Conservation (phyloP, 2,329 filamentous ascomycete genomes). For the Aspergillus eucalypticola region DNA sequence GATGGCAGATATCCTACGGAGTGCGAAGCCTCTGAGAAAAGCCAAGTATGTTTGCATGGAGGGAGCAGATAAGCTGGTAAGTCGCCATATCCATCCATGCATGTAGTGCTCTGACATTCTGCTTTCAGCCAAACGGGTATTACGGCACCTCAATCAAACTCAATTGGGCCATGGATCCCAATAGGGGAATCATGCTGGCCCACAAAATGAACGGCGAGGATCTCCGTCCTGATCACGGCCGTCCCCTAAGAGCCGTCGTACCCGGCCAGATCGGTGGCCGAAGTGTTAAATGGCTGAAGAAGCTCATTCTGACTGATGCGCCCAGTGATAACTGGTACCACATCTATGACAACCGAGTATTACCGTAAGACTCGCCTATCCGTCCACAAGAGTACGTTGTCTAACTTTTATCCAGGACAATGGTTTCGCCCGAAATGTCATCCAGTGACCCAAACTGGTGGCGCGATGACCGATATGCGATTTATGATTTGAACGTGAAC, state of each 20-base stretch:
- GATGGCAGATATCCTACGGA: constrained; percentile 69
- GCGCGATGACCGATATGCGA: constrained; percentile 87
- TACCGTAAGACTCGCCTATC: constrained; percentile 56
- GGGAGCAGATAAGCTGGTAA: constrained; percentile 74
- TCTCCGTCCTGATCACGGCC: constrained; percentile 80
- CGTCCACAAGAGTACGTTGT: neutral
- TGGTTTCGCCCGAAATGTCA: constrained; percentile 77
- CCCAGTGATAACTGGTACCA: constrained; percentile 96
- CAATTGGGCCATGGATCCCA: constrained; percentile 82
- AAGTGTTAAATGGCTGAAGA: constrained; percentile 91
- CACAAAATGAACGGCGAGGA: constrained; percentile 88
- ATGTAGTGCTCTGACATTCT: constrained; percentile 10
- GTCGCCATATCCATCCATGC: constrained; percentile 10
- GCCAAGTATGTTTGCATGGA: constrained; percentile 89
- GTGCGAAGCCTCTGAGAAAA: constrained; percentile 66
- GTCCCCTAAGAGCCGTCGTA: constrained; percentile 77
- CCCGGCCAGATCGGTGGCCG: constrained; percentile 89
- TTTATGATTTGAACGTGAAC: constrained; percentile 88
- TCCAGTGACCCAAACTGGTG: constrained; percentile 73
- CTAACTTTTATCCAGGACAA: constrained; percentile 55
- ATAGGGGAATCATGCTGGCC: constrained; percentile 81
- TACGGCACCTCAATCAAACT: constrained; percentile 88
- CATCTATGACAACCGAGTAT: constrained; percentile 86
- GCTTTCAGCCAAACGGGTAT: constrained; percentile 70
- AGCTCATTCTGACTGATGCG: constrained; percentile 71